phyloP scores from a whole-genome alignment of 1,139 yeast species.

The Scheffersomyces illinoinensis region DNA sequence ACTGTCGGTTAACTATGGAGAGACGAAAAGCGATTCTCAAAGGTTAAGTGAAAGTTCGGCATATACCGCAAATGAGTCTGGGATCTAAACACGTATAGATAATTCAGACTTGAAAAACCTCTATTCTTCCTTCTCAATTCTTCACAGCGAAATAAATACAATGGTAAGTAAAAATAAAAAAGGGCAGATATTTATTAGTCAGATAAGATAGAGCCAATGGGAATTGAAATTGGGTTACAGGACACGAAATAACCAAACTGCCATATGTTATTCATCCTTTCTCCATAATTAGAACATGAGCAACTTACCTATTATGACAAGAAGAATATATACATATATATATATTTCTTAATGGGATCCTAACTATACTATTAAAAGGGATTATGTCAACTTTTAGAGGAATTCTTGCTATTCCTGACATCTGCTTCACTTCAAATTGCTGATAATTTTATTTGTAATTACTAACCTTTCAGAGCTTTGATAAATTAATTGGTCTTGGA shows the following conservation, averaged over 20 bases:
- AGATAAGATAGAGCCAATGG: neutral
- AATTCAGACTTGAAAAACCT: neutral
- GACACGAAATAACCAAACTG: neutral
- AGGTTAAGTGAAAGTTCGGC: neutral
- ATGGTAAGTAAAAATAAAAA: neutral
- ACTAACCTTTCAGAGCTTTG: constrained; percentile 30
- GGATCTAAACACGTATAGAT: neutral
- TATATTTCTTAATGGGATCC: too few species aligned
- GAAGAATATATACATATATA: too few species aligned
- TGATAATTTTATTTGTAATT: neutral
- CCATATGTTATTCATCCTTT: too few species aligned
- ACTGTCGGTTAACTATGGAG: neutral
- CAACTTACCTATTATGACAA: too few species aligned
- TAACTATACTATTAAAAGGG: neutral
- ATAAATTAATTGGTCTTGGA: constrained; percentile 62
- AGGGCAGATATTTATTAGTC: too few species aligned
- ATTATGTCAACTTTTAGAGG: neutral
- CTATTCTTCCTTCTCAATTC: neutral
- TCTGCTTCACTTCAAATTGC: neutral
- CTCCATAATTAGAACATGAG: too few species aligned
- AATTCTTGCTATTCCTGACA: neutral
- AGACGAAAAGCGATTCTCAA: neutral
- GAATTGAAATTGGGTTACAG: neutral
- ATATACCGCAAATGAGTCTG: neutral
- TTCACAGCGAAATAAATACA: neutral